Evolutionary conservation across 176 grass and related monocot genomes (phyloP).

Genomic region (Saccharum officinarum): DNA sequence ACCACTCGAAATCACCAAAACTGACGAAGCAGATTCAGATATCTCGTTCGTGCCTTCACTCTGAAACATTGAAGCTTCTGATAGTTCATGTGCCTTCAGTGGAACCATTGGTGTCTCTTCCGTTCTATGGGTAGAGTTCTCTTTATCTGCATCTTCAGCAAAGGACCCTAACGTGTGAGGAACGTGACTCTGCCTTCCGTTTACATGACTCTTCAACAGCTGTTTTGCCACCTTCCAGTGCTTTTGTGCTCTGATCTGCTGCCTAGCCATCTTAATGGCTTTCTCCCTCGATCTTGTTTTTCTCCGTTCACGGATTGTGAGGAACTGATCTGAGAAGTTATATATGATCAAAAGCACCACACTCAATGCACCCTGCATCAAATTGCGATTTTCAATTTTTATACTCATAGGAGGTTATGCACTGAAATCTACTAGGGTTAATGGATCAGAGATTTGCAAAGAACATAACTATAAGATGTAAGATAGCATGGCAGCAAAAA

Average conservation of each 20-base stretch:
- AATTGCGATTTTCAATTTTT: neutral
- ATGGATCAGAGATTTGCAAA: neutral
- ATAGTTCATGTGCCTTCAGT: slow-evolving; percentile 12
- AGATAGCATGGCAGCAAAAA: too few species aligned
- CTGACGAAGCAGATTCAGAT: slow-evolving; percentile 40
- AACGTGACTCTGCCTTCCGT: slow-evolving; percentile 39
- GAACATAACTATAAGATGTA: too few species aligned
- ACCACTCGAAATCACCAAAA: neutral
- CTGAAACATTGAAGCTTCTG: slow-evolving; percentile 43
- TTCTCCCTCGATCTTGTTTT: slow-evolving; percentile 70
- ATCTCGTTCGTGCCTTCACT: slow-evolving; percentile 26
- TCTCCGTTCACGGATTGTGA: slow-evolving; percentile 58
- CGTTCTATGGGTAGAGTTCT: slow-evolving; percentile 21
- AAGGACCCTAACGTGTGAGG: neutral
- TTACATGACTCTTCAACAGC: slow-evolving; percentile 50
- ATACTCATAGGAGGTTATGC: too few species aligned
- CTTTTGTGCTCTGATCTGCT: slow-evolving; percentile 65
- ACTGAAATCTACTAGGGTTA: too few species aligned
- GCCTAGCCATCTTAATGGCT: slow-evolving; percentile 59
- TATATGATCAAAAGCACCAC: slow-evolving; percentile 74
- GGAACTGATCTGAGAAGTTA: slow-evolving; percentile 80
- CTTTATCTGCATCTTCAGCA: neutral
- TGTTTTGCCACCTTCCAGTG: slow-evolving; percentile 68
- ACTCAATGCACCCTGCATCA: slow-evolving; percentile 53
- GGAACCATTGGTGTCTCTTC: slow-evolving; percentile 35